Evolutionary conservation across 768 basidiomycete genomes (phyloP).

Genomic region (Tricholoma matsutake): DNA sequence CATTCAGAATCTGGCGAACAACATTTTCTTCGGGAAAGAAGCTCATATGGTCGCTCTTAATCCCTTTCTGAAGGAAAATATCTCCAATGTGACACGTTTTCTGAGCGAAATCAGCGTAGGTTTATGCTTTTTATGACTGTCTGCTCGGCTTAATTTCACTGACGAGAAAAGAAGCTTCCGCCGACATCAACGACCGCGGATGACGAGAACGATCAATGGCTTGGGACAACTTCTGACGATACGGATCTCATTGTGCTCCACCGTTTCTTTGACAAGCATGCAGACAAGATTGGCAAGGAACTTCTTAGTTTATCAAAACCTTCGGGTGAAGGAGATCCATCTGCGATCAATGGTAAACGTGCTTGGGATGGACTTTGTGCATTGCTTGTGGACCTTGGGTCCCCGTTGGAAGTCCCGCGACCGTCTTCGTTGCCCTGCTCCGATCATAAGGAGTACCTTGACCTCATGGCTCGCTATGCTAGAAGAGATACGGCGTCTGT

Average conservation of each 20-base stretch:
- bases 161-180: conserved; percentile 33
- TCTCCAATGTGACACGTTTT: conserved; percentile 71
- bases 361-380: conserved; percentile 83
- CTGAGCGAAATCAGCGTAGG: conserved; percentile 72
- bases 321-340: conserved; percentile 51
- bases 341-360: conserved; percentile 65
- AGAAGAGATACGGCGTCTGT: conserved; percentile 62
- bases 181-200: conserved; percentile 31
- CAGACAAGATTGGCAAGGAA: conserved; percentile 86
- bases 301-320: conserved; percentile 69
- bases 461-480: conserved; percentile 62
- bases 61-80: conserved; percentile 66
- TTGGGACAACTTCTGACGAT: conserved; percentile 75
- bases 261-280: conserved; percentile 80
- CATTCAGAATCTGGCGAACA: conserved; percentile 91
- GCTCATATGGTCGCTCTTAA: conserved; percentile 82
- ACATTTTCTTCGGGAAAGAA: conserved; percentile 91
- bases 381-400: conserved; percentile 74
- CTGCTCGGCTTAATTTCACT: background rate
- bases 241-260: conserved; percentile 82
- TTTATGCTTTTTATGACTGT: conserved; percentile 3
- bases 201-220: conserved; percentile 70
- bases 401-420: conserved; percentile 63
- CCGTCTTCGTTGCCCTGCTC: conserved; percentile 45
- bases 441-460: conserved; percentile 62